phyloP scores from a whole-genome alignment of 208 protist species.

The Leishmania amazonensis region DNA sequence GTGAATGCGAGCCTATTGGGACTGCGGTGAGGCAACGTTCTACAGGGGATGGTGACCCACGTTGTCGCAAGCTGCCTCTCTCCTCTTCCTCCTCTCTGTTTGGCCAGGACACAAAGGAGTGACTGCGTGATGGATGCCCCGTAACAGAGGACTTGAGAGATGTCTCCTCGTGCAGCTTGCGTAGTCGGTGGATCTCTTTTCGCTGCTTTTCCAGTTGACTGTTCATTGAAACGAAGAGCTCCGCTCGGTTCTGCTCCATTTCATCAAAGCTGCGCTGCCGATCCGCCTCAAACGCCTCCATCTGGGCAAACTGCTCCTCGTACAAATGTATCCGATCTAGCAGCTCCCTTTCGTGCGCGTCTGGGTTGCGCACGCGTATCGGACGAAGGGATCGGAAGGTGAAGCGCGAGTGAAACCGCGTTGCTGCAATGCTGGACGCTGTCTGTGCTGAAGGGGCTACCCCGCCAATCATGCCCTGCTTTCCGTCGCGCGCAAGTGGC shows the following conservation, averaged over 20 bases:
- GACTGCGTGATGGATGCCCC: constrained; percentile 23
- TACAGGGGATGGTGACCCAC: constrained; percentile 18
- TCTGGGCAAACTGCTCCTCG: constrained; percentile 46
- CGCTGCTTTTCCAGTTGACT: constrained; percentile 59
- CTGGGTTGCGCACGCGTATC: constrained; percentile 63
- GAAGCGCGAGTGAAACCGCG: constrained; percentile 18
- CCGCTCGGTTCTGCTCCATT: constrained; percentile 73
- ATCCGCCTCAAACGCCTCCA: constrained; percentile 63
- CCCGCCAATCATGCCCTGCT: background rate
- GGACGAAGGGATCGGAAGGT: constrained; percentile 48
- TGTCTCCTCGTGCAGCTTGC: constrained; percentile 28
- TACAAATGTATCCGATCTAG: constrained; percentile 63
- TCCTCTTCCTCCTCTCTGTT: constrained; percentile 26
- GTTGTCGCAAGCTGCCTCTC: constrained; percentile 6
- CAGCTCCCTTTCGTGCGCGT: constrained; percentile 62
- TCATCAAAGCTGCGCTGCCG: constrained; percentile 70
- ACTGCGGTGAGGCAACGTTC: constrained; percentile 29
- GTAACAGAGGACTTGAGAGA: constrained; percentile 30
- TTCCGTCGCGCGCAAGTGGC: constrained; percentile 21
- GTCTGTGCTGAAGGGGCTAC: background rate
- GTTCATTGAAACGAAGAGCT: constrained; percentile 84
- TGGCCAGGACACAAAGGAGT: constrained; percentile 12
- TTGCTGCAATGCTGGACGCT: background rate
- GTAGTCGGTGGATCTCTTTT: constrained; percentile 60
- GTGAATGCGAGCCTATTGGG: constrained; percentile 24